Evolutionary conservation across 2,329 filamentous ascomycete species (phyloP), one percentile per base, ranked within the genome.

Genomic region (Arachnomyces sp.): DNA sequence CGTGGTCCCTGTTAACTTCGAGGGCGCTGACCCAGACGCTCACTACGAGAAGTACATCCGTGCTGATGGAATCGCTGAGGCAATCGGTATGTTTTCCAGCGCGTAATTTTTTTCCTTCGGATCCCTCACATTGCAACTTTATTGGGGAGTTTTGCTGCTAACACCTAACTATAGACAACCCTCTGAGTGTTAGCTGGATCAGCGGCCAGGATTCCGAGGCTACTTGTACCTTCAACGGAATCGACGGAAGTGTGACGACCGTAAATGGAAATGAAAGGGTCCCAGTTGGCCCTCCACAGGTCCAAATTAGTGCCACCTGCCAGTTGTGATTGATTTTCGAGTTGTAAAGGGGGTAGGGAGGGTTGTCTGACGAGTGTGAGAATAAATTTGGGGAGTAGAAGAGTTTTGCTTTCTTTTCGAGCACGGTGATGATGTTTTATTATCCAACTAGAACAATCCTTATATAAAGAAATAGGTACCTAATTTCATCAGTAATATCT

Each of bases 241-340:
- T 52, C 29, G 51, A 54, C 12, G 28, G 42, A 32, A 38, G 42
- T n/a, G 36, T 44, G 11, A 54, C 52, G 3, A 43, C 42, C 11
- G 46, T 53, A 14, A 37, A 31, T 29, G 45, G 46, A n/a, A 36
- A 25, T 1, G 36, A 28, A 3, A 43, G 38, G 9, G 48, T 54
- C 3, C 49, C 52, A 28, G 52, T 54, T 16, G 52, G 51, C 2
- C 51, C 51, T 15, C 52, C 52, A 6, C 52, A 54, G 46, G 52
- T 49, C 11, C 52, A 54, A 37, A 28, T 43, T 25, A 39, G 43
- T 18, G 51, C 50, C 7, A 32, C 42, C 11, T 53, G 51, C 44
- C 17, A n/a, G n/a, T n/a, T n/a, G n/a, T n/a, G n/a, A n/a, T n/a
- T 13, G 7, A 12, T 8, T 13, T 17, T 3, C 42, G 34, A 35